phyloP scores from a whole-genome alignment of 2,329 filamentous ascomycete species.

The Cladosporium phlei region DNA sequence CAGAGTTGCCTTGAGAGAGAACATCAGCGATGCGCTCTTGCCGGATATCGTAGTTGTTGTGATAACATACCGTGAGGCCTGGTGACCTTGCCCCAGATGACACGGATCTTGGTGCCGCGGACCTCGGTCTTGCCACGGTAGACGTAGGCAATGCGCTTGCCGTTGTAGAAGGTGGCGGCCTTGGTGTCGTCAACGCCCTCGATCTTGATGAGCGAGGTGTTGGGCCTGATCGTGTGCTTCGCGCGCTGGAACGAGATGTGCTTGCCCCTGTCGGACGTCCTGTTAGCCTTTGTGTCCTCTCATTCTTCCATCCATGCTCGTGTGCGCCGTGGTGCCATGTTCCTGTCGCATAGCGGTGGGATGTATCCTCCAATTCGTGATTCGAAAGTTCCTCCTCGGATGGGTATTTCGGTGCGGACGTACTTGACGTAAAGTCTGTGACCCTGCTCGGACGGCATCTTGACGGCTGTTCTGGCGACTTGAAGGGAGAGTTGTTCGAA shows the following conservation, averaged over 20 bases:
- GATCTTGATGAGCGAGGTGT: constrained; percentile 85
- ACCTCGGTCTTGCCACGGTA: constrained; percentile 94
- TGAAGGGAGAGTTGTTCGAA: constrained; percentile 13
- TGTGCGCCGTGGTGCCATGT: background rate
- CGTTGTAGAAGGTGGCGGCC: constrained; percentile 94
- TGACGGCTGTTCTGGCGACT: constrained; percentile 20
- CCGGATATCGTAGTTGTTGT: too few species aligned
- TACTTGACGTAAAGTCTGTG: constrained; percentile 34
- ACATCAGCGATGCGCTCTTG: constrained; percentile 23
- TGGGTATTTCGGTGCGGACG: constrained; percentile 15
- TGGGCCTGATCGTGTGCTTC: constrained; percentile 85
- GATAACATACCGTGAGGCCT: constrained; percentile 73
- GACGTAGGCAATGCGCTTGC: constrained; percentile 98
- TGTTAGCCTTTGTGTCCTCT: constrained; percentile 10
- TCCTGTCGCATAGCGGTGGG: constrained; percentile 6
- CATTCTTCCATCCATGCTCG: background rate
- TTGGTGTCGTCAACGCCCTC: constrained; percentile 92
- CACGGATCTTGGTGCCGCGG: constrained; percentile 93
- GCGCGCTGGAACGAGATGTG: constrained; percentile 97
- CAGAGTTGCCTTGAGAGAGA: constrained; percentile 72
- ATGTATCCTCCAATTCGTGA: constrained; percentile 3
- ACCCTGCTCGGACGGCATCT: constrained; percentile 27
- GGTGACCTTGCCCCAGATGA: constrained; percentile 99
- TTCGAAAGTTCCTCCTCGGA: constrained; percentile 10
- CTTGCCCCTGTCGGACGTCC: constrained; percentile 65